Evolutionary conservation across 2,329 filamentous ascomycete species (phyloP).

Genomic region (Ascochyta lentis): DNA sequence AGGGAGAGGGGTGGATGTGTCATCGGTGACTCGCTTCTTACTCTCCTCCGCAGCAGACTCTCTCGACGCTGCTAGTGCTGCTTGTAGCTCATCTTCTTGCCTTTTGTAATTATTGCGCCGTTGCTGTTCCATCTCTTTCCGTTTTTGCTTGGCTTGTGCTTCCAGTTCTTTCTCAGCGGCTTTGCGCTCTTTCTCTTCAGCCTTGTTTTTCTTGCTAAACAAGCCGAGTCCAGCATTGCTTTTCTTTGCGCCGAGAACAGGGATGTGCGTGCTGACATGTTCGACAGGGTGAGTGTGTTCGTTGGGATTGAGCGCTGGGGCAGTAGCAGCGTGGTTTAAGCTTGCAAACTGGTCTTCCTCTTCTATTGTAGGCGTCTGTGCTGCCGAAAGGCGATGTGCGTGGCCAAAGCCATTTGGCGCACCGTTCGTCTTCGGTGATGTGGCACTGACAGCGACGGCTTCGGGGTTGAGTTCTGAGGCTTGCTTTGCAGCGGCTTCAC

Average conservation of each 20-base stretch:
- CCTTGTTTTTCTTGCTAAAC: slow-evolving; percentile 68
- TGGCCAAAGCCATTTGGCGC: slow-evolving; percentile 43
- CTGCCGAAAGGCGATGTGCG: slow-evolving; percentile 39
- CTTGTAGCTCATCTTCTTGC: slow-evolving; percentile 68
- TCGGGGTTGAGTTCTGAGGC: slow-evolving; percentile 60
- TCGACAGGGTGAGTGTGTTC: slow-evolving; percentile 40
- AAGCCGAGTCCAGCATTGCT: slow-evolving; percentile 41
- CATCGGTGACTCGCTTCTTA: slow-evolving; percentile 28
- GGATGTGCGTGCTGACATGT: slow-evolving; percentile 41
- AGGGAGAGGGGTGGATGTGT: not conserved
- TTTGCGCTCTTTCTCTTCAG: slow-evolving; percentile 65
- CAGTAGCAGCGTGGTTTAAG: slow-evolving; percentile 71
- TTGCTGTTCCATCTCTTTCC: slow-evolving; percentile 57
- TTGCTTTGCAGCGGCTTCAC: slow-evolving; percentile 46
- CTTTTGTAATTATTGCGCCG: slow-evolving; percentile 64
- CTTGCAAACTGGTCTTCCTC: slow-evolving; percentile 60
- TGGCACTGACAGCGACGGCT: slow-evolving; percentile 58
- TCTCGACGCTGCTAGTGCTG: slow-evolving; percentile 71
- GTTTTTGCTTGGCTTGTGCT: slow-evolving; percentile 54
- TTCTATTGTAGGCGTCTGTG: slow-evolving; percentile 52
- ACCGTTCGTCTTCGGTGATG: slow-evolving; percentile 58
- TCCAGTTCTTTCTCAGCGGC: slow-evolving; percentile 63
- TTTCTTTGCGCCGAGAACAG: slow-evolving; percentile 44
- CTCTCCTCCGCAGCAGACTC: slow-evolving; percentile 61
- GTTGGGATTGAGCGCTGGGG: slow-evolving; percentile 54